phyloP scores from a whole-genome alignment of 345 rosid species.

The Gynandropsis gynandra region DNA sequence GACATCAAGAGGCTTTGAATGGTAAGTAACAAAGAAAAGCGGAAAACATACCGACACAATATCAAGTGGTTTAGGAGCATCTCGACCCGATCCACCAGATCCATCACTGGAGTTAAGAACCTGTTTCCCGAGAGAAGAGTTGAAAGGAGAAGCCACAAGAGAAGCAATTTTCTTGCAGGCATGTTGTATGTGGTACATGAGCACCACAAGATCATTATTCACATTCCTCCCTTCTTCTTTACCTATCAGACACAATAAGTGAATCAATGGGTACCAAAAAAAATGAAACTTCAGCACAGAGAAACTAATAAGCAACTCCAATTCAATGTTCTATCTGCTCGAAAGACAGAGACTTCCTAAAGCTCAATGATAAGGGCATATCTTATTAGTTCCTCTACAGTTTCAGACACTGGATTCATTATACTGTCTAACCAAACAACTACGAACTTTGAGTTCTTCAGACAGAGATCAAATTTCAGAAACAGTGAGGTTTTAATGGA shows the following conservation, averaged over 20 bases:
- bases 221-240: slow-evolving; percentile 45
- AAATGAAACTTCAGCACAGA: slow-evolving; percentile 7
- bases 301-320: slow-evolving; percentile 3
- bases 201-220: slow-evolving; percentile 62
- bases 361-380: neutral
- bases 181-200: slow-evolving; percentile 72
- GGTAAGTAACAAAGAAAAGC: neutral
- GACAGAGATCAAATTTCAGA: slow-evolving; percentile 5
- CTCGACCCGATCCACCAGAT: slow-evolving; percentile 48
- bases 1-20: too few relatives aligned
- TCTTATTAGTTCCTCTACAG: neutral
- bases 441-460: neutral
- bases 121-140: slow-evolving; percentile 53
- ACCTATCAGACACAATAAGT: slow-evolving; percentile 29
- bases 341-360: slow-evolving; percentile 3
- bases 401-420: neutral
- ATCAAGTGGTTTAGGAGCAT: slow-evolving; percentile 84
- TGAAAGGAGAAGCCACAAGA: slow-evolving; percentile 84
- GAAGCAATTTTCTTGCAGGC: slow-evolving; percentile 90
- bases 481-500: neutral
- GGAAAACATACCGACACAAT: slow-evolving; percentile 52
- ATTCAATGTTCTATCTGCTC: slow-evolving; percentile 1
- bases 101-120: slow-evolving; percentile 25
- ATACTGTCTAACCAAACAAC: neutral
- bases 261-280: neutral